A percentile compares a stretch with the other conserved stretches of the same genome.
Conservation (phyloP, 2,329 filamentous ascomycete species). For the Epichloe bromicola region DNA sequence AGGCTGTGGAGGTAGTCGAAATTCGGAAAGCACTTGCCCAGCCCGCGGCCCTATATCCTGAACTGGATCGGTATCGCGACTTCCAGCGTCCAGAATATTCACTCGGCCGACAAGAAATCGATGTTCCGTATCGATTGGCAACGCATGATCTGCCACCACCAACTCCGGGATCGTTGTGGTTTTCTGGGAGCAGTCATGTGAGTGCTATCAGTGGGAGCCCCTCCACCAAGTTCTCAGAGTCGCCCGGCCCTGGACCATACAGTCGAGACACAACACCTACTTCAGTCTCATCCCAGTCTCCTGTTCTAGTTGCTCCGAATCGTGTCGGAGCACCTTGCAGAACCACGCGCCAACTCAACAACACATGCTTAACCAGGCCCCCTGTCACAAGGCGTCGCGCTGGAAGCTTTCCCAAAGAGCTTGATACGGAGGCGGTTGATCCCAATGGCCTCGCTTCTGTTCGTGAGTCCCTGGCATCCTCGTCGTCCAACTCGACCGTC, state of each 20-base stretch:
- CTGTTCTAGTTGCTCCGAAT: conserved; percentile 40
- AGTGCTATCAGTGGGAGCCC: conserved; percentile 56
- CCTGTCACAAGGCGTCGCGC: conserved; percentile 46
- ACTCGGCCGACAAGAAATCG: conserved; percentile 23
- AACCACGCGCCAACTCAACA: conserved; percentile 43
- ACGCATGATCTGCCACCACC: conserved; percentile 55
- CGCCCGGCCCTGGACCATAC: conserved; percentile 54
- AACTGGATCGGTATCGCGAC: conserved; percentile 47
- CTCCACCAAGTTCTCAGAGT: conserved; percentile 64
- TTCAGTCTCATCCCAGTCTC: conserved; percentile 64
- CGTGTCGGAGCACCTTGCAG: conserved; percentile 26
- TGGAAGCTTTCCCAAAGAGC: conserved; percentile 40
- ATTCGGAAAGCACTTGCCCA: conserved; percentile 24
- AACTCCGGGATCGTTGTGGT: conserved; percentile 40
- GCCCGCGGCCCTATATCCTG: conserved; percentile 40
- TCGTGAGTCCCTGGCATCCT: conserved; percentile 57
- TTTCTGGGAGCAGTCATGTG: conserved; percentile 43
- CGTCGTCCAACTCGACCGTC: conserved; percentile 58
- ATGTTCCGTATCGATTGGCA: conserved; percentile 42
- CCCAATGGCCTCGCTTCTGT: conserved; percentile 50
- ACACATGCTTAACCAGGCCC: conserved; percentile 42
- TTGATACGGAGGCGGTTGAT: conserved; percentile 32
- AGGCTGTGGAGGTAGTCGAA: conserved; percentile 28
- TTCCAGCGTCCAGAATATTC: conserved; percentile 25
- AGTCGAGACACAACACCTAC: conserved; percentile 69